Base-by-base conservation (phyloP, 148 eudicot species). In the Gaultheria prostrata region DNA sequence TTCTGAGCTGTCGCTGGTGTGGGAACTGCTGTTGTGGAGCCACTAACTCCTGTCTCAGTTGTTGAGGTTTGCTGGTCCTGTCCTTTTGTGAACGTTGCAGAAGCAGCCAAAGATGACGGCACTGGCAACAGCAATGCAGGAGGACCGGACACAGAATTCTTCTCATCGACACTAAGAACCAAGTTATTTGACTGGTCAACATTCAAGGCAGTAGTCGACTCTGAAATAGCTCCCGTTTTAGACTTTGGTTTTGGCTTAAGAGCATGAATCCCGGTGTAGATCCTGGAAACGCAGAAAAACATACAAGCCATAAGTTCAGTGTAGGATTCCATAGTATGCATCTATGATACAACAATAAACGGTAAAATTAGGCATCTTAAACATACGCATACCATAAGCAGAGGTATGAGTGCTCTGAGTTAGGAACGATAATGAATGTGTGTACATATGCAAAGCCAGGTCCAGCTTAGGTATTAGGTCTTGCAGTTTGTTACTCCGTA, bases 211-310 rank as follows among this genome's bases (percentile, higher is more conserved):
- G 95, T 89, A 2, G 95, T 89, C 20, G 97, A 90, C 86, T 96
- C 94, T 2, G 94, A 90, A 32, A 94, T 93, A 24, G 93, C 91
- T 76, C 94, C 95, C n/a, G 86, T 89, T 90, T 93, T 97, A 11
- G 81, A 83, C 84, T 92, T 94, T 0, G 95, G 87, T 83, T 97
- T 97, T 21, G 95, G 93, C 86, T 93, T 97, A 15, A 90, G 79
- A 9, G 97, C 99, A 67, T 97, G 99, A 78, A 94, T 94, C 63
- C 97, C 95, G 15, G 99, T 97, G 88, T 92, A 97, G 46, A 97
- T 86, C 91, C 99, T 97, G 91, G 35, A 78, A 72, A 76, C 5
- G 3, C 8, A 20, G 18, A 71, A 53, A 30, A 21, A 56, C 14
- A 65, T 15, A 71, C 4, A 4, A 3, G 20, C 4, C 4, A 76